phyloP scores from a whole-genome alignment of 1,284 basidiomycete species.

The Moesziomyces globuligerus region DNA sequence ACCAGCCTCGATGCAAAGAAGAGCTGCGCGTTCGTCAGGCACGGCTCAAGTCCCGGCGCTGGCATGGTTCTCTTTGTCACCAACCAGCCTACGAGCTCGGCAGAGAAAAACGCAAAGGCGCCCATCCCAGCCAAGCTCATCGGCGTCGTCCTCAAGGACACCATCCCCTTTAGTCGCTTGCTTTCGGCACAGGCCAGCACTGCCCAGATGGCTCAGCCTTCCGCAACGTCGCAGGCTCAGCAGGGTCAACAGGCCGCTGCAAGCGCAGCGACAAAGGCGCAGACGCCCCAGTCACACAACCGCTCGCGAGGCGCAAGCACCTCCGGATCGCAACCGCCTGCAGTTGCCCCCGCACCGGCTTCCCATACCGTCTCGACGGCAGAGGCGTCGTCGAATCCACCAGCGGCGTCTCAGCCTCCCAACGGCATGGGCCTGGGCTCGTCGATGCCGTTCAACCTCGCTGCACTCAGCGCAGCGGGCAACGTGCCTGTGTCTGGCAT shows the following conservation, averaged over 20 bases:
- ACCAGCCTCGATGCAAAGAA: constrained; percentile 53
- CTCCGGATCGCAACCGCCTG: neutral
- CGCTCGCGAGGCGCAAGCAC: constrained; percentile 13
- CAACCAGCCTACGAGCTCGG: constrained; percentile 40
- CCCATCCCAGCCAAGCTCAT: constrained; percentile 34
- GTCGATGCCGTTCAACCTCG: constrained; percentile 44
- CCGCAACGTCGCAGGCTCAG: neutral
- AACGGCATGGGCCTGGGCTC: constrained; percentile 41
- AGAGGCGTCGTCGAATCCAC: neutral
- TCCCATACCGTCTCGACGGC: neutral
- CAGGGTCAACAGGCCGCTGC: neutral
- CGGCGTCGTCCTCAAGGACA: constrained; percentile 50
- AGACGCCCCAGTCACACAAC: neutral
- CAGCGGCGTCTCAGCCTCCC: neutral
- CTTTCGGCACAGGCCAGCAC: constrained; percentile 20
- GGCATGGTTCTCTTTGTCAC: constrained; percentile 53
- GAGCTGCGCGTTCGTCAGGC: constrained; percentile 55
- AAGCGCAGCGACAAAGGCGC: neutral
- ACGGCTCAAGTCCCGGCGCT: constrained; percentile 38
- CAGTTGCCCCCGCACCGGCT: neutral
- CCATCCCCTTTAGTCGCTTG: constrained; percentile 49
- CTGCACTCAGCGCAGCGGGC: constrained; percentile 28
- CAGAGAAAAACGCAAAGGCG: constrained; percentile 15
- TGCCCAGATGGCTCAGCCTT: neutral
- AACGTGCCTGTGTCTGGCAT: constrained; percentile 28